Evolutionary conservation across 495 filamentous ascomycete genomes (phyloP).

Genomic region (Elaphomyces granulatus): DNA sequence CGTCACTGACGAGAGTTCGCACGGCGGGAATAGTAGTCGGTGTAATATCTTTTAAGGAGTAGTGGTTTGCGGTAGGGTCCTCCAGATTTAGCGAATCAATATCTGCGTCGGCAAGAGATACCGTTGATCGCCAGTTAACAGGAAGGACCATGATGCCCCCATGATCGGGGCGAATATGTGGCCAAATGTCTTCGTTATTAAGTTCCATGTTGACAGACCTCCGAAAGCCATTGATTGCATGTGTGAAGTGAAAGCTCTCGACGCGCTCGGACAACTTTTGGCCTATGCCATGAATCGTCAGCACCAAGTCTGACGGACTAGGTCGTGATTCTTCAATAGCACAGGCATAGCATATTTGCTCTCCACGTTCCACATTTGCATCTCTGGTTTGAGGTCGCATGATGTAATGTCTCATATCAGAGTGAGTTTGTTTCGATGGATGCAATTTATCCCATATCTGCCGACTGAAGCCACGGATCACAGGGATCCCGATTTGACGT

Average conservation of each 20-base stretch:
- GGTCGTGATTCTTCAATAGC: slow-evolving; percentile 48
- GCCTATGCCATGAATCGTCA: slow-evolving; percentile 91
- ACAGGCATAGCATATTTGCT: slow-evolving; percentile 35
- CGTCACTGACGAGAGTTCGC: slow-evolving; percentile 80
- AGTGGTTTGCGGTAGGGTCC: slow-evolving; percentile 44
- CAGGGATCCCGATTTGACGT: slow-evolving; percentile 63
- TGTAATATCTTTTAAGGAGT: slow-evolving; percentile 77
- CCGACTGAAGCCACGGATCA: slow-evolving; percentile 76
- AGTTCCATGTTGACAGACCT: slow-evolving; percentile 76
- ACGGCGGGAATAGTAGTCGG: slow-evolving; percentile 80
- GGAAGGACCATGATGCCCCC: slow-evolving; percentile 63
- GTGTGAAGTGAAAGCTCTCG: slow-evolving; percentile 93
- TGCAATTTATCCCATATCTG: slow-evolving; percentile 63
- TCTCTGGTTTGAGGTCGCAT: slow-evolving; percentile 24
- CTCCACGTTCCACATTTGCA: slow-evolving; percentile 13
- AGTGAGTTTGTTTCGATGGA: slow-evolving; percentile 37
- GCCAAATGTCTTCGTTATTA: slow-evolving; percentile 53
- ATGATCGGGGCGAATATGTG: slow-evolving; percentile 54
- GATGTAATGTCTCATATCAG: slow-evolving; percentile 35
- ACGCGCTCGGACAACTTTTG: slow-evolving; percentile 94
- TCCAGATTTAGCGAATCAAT: slow-evolving; percentile 31
- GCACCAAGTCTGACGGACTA: slow-evolving; percentile 68
- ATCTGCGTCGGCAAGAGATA: slow-evolving; percentile 70
- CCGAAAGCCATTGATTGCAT: slow-evolving; percentile 85
- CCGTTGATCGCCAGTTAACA: slow-evolving; percentile 76